Evolutionary conservation across 1,139 yeast species (phyloP).

Genomic region (Yamadazyma diddensiae): DNA sequence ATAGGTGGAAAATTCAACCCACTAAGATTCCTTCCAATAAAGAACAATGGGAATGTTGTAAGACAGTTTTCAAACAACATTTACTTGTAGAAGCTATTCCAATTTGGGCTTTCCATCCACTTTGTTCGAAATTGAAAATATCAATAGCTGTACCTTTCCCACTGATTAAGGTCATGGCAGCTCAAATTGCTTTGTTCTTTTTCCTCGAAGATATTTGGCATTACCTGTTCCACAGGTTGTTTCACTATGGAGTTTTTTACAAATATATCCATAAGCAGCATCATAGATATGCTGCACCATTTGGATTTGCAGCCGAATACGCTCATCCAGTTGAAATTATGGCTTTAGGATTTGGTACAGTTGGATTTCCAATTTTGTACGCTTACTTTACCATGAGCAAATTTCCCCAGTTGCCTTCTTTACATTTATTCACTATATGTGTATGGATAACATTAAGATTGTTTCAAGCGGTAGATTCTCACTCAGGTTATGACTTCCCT

Average conservation of each 20-base stretch:
- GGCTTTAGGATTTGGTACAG: constrained; percentile 89
- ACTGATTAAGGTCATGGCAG: constrained; percentile 46
- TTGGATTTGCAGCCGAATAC: constrained; percentile 93
- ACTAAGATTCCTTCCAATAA: constrained; percentile 37
- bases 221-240: constrained; percentile 86
- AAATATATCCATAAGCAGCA: constrained; percentile 93
- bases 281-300: constrained; percentile 95
- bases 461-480: constrained; percentile 49
- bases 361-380: constrained; percentile 79
- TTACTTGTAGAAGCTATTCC: constrained; percentile 91
- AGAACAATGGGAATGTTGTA: constrained; percentile 76
- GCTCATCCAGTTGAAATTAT: constrained; percentile 95
- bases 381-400: constrained; percentile 32
- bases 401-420: constrained; percentile 55
- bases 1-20: constrained; percentile 42
- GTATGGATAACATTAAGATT: constrained; percentile 82
- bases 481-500: constrained; percentile 49
- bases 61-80: constrained; percentile 79
- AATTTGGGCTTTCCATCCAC: constrained; percentile 93
- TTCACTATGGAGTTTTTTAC: constrained; percentile 84
- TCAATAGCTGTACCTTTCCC: constrained; percentile 85
- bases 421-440: constrained; percentile 82
- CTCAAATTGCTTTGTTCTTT: constrained; percentile 74
- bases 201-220: constrained; percentile 93
- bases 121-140: constrained; percentile 75